Base-by-base conservation (phyloP, 2,329 filamentous ascomycete species). In the Phyllosticta capitalensis region DNA sequence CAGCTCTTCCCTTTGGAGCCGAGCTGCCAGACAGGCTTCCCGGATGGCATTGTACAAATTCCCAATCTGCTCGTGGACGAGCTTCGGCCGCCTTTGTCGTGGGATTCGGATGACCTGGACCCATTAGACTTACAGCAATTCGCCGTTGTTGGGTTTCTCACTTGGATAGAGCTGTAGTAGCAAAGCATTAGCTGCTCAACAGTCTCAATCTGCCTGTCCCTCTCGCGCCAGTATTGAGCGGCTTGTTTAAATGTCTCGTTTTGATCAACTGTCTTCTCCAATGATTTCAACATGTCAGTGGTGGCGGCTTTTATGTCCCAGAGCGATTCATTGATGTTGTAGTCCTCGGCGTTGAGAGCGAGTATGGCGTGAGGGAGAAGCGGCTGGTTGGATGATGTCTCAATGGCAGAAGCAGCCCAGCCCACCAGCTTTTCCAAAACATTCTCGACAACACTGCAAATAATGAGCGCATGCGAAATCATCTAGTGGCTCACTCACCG, bases 321-420 rank as follows among this genome's bases (percentile, higher is more conserved):
- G 52, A 74, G 69, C 7, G 68, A 63, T n/a, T 69, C 67, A 33
- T 75, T 68, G 3, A 76, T 68, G 48, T 68, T 68, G 50, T 67
- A 64, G 9, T 79, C 73, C 0, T 74, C 71, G 1, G 74, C 75
- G 64, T 82, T 82, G 38, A 83, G 69, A 0, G 78, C 79, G 50
- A 83, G 78, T 56, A 83, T 75, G 5, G 77, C 80, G 64, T 82
- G 79, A 2, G 81, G 80, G 2, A 83, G 72, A 2, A 78, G 74
- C 0, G 81, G 80, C 63, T 83, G 81, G 61, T 83, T 83, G 51
- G 78, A 73, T 0, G 79, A 80, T 61, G 75, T 80, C 62, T 82
- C 79, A 6, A 82, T 69, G 1, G 77, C 76, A 12, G 78, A 75
- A 2, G 74, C 72, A 14, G 79, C 80, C 80, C 80, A 83, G 48